Base-by-base conservation (phyloP, 1,284 basidiomycete genomes). In the Sanguinoderma infundibulare region DNA sequence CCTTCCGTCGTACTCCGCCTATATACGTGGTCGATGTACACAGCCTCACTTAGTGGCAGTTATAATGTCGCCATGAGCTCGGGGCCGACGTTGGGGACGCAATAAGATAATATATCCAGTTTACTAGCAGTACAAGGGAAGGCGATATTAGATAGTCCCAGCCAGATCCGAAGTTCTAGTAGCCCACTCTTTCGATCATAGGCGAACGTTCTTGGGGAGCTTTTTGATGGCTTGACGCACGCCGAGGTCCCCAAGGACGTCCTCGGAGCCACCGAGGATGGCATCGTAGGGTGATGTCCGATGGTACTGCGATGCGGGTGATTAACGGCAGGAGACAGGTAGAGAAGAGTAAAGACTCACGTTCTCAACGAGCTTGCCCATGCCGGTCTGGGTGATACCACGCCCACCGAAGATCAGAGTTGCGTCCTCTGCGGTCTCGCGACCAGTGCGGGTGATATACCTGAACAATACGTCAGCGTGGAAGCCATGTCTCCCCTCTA, bases 341-440 rank as follows among this genome's bases (percentile, higher is more conserved):
- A 39, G 4, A 17, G n/a, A 50, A 53, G 51, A 26, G n/a, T 24
- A 35, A 44, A 9, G 9, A 76, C 82, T 53, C 63, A 87, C 84
- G 58, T 85, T 83, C 69, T 86, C 85, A 44, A 86, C 76, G 38
- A 81, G 73, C 59, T 74, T 78, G 56, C 85, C 84, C 85, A 86
- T 86, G 26, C 85, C 85, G 0, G 80, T 76, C 57, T 75, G 73
- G 0, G 84, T 86, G 67, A 84, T 76, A 0, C 78, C 82, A 3
- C 83, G 78, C 12, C 83, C 82, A 36, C 83, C 83, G 61, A 83
- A 83, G 35, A 83, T 75, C 71, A 86, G 81, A 1, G 84, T 82
- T 8, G 85, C 81, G 54, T 83, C 83, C 77, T 90, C 87, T 20
- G 90, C 90, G 4, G 87, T 91, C 71, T 90, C 89, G 50, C 88